Base-by-base conservation (phyloP, 495 filamentous ascomycete genomes). In the Elaphomyces granulatus region DNA sequence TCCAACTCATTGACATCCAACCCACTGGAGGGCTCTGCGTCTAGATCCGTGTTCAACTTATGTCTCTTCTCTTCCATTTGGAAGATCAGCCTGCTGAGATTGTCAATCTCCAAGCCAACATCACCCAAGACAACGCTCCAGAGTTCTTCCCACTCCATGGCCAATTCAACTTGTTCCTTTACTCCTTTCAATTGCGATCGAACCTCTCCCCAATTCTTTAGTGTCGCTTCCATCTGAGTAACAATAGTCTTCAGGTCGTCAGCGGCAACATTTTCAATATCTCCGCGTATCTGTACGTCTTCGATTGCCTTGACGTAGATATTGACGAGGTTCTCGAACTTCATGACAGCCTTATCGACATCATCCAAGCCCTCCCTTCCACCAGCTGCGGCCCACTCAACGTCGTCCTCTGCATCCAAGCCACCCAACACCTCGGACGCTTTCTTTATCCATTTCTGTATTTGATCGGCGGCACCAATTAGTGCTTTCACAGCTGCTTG, bases 101-200 rank as follows among this genome's bases (percentile, higher is more conserved):
- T 79, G 43, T 93, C 84, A 56, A 94, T 74, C 58, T 98, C 90
- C 39, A 79, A 72, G 28, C 83, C 81, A 33, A 98, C 94, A 59
- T 96, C 88, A 26, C 88, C 87, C 14, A 98, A 64, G 15, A 96
- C 86, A 52, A 70, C 83, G 47, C 81, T 83, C 87, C 88, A 95
- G 15, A 98, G 67, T 61, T 96, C 90, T 55, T 94, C 87, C 88
- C 88, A 98, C 48, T 98, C 90, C 85, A 95, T 87, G 6, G 90
- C 90, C 36, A 94, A 70, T 58, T 95, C 90, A 4, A 96, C 88
- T 46, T 94, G 87, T 30, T 74, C 73, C 51, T 94, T 93, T 36
- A 94, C 77, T 21, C 61, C 75, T 45, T 75, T 78, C 30, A 98
- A 58, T 14, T 80, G 78, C 12, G 53, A 66, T 48, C 81, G 78